Evolutionary conservation across 2,329 filamentous ascomycete genomes (phyloP).

Genomic region (Arthroderma sp.): DNA sequence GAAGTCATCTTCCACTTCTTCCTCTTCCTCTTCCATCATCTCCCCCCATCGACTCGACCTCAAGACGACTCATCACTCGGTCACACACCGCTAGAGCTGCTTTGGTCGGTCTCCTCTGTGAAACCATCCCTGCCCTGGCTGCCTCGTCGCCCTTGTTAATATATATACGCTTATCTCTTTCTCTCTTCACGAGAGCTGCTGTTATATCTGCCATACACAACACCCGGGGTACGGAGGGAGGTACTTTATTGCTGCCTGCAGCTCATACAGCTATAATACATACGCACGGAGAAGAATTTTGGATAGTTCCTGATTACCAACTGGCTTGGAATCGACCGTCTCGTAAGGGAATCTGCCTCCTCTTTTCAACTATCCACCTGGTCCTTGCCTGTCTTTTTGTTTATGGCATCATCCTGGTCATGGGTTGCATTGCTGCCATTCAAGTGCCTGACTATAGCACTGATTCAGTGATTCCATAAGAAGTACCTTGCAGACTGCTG

Average conservation of each 20-base stretch:
- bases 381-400: not conserved
- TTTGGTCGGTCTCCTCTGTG: not conserved
- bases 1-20: not conserved
- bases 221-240: not conserved
- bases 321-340: slow-evolving; percentile 1
- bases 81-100: not conserved
- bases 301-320: not conserved
- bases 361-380: not conserved
- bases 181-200: not conserved
- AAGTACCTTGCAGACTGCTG: slow-evolving; percentile 1
- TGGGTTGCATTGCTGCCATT: not conserved
- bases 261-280: not conserved
- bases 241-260: not conserved
- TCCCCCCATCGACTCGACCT: not conserved
- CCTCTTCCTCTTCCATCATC: not conserved
- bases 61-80: not conserved
- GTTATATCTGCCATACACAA: not conserved
- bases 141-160: not conserved
- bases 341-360: not conserved
- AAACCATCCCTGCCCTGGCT: not conserved
- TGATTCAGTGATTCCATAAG: too few relatives aligned
- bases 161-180: not conserved
- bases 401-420: not conserved
- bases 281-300: not conserved
- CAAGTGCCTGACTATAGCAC: not conserved